A percentile compares a stretch with the other conserved stretches of the same genome.
These are phyloP conservation scores for Fusarium metavorans DNA, from an alignment of 2,329 filamentous ascomycete species.

Conservation along the genomic window DNA sequence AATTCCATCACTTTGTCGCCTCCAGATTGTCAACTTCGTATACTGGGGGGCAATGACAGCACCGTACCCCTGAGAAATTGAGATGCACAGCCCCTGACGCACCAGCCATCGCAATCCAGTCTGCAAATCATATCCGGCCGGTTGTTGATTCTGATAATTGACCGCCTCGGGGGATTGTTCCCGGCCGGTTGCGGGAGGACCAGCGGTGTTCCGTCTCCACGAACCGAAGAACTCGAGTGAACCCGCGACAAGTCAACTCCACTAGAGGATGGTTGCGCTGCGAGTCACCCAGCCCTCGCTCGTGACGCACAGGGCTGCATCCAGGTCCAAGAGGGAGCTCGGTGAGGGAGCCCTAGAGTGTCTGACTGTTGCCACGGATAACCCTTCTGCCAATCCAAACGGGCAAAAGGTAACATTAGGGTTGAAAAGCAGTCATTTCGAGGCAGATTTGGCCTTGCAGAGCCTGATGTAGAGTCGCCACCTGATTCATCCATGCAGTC, in stretches of 20 bases:
- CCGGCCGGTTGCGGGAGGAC: neutral
- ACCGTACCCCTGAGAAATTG: neutral
- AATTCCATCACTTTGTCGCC: neutral
- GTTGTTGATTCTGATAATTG: neutral
- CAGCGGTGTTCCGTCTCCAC: neutral
- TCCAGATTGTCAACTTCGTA: neutral
- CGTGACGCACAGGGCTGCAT: conserved; percentile 31
- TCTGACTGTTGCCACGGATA: conserved; percentile 7
- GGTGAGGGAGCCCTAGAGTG: neutral
- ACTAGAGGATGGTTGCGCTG: neutral
- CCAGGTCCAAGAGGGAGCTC: neutral
- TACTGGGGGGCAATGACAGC: neutral
- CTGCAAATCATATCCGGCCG: neutral
- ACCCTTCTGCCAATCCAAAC: neutral
- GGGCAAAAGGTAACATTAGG: neutral
- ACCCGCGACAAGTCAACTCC: neutral
- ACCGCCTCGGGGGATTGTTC: neutral
- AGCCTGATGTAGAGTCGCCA: conserved; percentile 5
- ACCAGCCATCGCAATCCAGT: neutral
- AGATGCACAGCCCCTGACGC: neutral
- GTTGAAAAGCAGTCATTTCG: conserved; percentile 1
- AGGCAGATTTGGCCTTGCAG: neutral
- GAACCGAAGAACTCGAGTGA: neutral
- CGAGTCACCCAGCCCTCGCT: conserved; percentile 28
- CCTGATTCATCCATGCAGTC: conserved; percentile 14